Conservation (phyloP, 352 stramenopile genomes). For the Achlya hypogyna region DNA sequence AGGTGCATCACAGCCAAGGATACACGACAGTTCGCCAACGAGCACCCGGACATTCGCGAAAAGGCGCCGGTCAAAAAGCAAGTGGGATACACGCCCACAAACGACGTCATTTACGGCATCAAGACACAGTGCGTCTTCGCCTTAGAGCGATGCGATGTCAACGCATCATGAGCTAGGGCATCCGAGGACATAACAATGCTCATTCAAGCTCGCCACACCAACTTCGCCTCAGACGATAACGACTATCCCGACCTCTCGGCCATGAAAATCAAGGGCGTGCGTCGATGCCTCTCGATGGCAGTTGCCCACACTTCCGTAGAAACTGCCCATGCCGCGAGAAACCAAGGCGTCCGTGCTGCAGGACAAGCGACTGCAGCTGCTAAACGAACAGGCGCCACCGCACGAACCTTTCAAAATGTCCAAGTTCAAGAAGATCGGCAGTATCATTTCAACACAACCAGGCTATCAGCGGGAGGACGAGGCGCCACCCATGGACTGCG, state of each 20-base stretch:
- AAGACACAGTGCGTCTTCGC: constrained; percentile 51
- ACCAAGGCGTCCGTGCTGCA: constrained; percentile 58
- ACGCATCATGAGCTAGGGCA: constrained; percentile 25
- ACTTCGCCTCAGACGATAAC: constrained; percentile 48
- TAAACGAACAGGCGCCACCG: constrained; percentile 24
- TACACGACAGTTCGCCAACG: constrained; percentile 45
- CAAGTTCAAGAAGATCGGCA: constrained; percentile 75
- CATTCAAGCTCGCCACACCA: constrained; percentile 58
- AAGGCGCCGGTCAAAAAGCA: constrained; percentile 50
- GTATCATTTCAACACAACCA: constrained; percentile 56
- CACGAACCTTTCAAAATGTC: constrained; percentile 75
- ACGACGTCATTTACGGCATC: constrained; percentile 57
- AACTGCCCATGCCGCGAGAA: constrained; percentile 61
- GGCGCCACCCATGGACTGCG: background rate
- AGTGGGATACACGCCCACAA: constrained; percentile 39
- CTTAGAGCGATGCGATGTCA: background rate
- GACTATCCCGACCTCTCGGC: constrained; percentile 70
- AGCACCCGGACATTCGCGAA: constrained; percentile 65
- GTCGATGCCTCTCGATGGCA: constrained; percentile 8
- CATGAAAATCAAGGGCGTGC: constrained; percentile 75
- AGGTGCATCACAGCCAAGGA: constrained; percentile 52
- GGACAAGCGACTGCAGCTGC: constrained; percentile 45
- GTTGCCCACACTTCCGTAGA: constrained; percentile 26
- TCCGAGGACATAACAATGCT: constrained; percentile 67
- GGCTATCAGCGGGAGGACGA: constrained; percentile 3